A percentile compares a stretch with the other conserved stretches of the same genome.
Conservation (phyloP, 2,329 filamentous ascomycete species). For the Magnaporthiopsis poae region DNA sequence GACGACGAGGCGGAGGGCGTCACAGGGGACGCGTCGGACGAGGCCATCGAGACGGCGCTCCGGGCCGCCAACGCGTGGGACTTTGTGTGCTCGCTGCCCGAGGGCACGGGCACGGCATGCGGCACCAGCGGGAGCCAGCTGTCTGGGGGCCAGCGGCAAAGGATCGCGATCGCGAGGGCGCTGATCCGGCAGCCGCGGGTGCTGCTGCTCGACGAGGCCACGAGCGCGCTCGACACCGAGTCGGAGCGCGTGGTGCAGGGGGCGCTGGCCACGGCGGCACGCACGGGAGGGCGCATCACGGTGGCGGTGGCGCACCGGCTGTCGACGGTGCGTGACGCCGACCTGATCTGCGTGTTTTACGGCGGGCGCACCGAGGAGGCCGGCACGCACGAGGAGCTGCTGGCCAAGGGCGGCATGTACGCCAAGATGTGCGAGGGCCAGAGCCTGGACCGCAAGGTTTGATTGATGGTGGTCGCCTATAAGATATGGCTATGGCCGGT, state of each 20-base stretch:
- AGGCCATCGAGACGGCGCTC: conserved; percentile 33
- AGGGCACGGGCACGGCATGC: conserved; percentile 45
- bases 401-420: conserved; percentile 27
- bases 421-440: conserved; percentile 8
- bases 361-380: conserved; percentile 40
- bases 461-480: background rate
- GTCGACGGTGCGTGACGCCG: conserved; percentile 47
- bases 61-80: conserved; percentile 39
- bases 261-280: conserved; percentile 32
- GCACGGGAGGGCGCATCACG: conserved; percentile 6
- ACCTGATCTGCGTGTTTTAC: conserved; percentile 49
- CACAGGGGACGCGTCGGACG: conserved; percentile 18
- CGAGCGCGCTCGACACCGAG: conserved; percentile 37
- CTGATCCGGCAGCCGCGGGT: conserved; percentile 48
- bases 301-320: conserved; percentile 40
- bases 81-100: conserved; percentile 35
- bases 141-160: conserved; percentile 51
- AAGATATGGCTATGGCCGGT: too few species aligned
- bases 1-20: conserved; percentile 12
- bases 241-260: conserved; percentile 41
- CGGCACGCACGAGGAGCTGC: conserved; percentile 43
- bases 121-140: conserved; percentile 48
- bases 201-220: conserved; percentile 53
- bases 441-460: conserved; percentile 7
- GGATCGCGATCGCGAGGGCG: conserved; percentile 49